phyloP scores from a whole-genome alignment of 495 filamentous ascomycete species.

The Tuber indicum region DNA sequence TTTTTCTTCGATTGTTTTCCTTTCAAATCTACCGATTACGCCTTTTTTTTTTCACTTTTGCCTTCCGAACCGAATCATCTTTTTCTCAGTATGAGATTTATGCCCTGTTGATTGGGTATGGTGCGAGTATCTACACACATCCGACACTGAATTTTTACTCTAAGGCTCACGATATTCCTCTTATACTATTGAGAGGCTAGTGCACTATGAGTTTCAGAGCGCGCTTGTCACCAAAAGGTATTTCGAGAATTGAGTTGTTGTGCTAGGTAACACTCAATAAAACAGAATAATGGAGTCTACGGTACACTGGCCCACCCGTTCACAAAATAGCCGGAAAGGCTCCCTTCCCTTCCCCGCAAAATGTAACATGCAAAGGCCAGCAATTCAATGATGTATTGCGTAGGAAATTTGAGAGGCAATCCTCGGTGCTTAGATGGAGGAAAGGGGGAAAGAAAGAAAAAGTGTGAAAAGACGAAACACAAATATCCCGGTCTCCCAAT shows the following conservation, averaged over 20 bases:
- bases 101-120: neutral
- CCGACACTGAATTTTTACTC: neutral
- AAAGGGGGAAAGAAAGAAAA: neutral
- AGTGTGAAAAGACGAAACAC: neutral
- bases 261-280: neutral
- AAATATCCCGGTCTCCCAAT: neutral
- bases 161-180: neutral
- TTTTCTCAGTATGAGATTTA: neutral
- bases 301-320: neutral
- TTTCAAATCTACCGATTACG: too few species aligned
- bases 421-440: neutral
- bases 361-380: neutral
- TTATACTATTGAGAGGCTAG: neutral
- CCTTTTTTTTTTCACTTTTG: too few species aligned
- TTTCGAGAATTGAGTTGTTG: neutral
- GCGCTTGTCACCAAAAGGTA: neutral
- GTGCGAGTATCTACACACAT: neutral
- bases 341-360: neutral
- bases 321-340: neutral
- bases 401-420: neutral
- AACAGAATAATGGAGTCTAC: neutral
- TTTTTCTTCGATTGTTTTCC: too few species aligned
- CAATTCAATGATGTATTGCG: neutral
- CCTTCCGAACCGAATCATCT: too few species aligned
- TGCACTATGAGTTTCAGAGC: neutral